phyloP scores from a whole-genome alignment of 768 basidiomycete genomes.

The Boletus rubropictus region DNA sequence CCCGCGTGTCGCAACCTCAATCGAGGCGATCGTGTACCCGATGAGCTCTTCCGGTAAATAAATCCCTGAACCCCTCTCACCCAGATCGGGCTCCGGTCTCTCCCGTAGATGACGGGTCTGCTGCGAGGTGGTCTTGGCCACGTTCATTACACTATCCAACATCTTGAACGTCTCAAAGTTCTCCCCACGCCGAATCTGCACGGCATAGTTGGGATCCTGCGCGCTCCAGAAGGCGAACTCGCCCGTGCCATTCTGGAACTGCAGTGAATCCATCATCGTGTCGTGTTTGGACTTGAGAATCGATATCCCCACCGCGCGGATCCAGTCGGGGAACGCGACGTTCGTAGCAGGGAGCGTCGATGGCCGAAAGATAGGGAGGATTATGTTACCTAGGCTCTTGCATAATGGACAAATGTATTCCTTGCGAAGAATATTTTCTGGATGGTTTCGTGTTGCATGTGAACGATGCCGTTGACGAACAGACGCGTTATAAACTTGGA shows the following conservation, averaged over 20 bases:
- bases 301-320: constrained; percentile 81
- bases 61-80: constrained; percentile 76
- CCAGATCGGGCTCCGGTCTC: constrained; percentile 60
- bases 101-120: constrained; percentile 82
- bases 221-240: constrained; percentile 88
- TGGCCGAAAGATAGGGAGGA: constrained; percentile 71
- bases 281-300: constrained; percentile 83
- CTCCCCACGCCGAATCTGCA: constrained; percentile 48
- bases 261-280: constrained; percentile 60
- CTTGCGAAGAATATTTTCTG: constrained; percentile 87
- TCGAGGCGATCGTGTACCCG: constrained; percentile 77
- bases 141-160: constrained; percentile 79
- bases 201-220: constrained; percentile 66
- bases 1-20: constrained; percentile 81
- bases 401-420: constrained; percentile 97
- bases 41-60: constrained; percentile 91
- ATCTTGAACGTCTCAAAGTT: constrained; percentile 65
- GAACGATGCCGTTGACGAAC: constrained; percentile 82
- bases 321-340: constrained; percentile 80
- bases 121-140: constrained; percentile 73
- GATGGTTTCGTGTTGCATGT: constrained; percentile 89
- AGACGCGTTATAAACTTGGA: constrained; percentile 82
- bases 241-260: constrained; percentile 75
- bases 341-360: constrained; percentile 41
- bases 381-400: constrained; percentile 92